These are phyloP conservation scores for Fragaria nilgerrensis DNA, from an alignment of 306 rosid species.

Conservation along the genomic window DNA sequence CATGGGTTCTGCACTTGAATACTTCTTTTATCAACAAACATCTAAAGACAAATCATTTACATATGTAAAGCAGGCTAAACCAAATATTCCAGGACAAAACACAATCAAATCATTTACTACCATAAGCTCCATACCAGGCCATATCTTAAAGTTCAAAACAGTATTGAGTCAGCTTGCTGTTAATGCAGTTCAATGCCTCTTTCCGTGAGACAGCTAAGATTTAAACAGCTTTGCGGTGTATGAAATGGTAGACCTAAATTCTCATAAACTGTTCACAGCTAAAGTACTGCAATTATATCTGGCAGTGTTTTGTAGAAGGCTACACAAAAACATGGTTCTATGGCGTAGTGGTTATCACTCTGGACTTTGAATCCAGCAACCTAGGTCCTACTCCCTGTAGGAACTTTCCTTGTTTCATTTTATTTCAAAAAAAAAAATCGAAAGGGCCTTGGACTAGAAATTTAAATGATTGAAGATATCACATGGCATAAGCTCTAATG, in stretches of 20 bases:
- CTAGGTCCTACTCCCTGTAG: not conserved
- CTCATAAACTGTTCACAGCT: not conserved
- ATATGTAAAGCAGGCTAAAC: not conserved
- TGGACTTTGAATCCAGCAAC: not conserved
- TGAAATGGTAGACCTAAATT: not conserved
- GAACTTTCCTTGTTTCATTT: not conserved
- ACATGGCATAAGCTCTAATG: not conserved
- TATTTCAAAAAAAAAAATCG: not conserved
- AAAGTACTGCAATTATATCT: not conserved
- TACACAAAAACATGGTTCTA: not conserved
- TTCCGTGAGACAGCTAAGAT: not conserved
- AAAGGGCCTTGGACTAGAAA: not conserved
- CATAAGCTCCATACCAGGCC: not conserved
- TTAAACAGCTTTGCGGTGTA: not conserved
- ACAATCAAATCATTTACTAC: not conserved
- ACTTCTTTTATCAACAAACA: not conserved
- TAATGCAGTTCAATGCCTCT: not conserved
- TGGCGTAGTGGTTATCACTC: not conserved
- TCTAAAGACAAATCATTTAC: not conserved
- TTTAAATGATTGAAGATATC: not conserved
- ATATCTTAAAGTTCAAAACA: not conserved
- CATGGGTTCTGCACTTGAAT: not conserved
- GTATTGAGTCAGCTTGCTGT: conserved; percentile 21
- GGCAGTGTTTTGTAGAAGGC: not conserved
- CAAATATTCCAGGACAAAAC: not conserved